Base-by-base conservation (phyloP, 139 green algal species). In the Haematococcus sp. region DNA sequence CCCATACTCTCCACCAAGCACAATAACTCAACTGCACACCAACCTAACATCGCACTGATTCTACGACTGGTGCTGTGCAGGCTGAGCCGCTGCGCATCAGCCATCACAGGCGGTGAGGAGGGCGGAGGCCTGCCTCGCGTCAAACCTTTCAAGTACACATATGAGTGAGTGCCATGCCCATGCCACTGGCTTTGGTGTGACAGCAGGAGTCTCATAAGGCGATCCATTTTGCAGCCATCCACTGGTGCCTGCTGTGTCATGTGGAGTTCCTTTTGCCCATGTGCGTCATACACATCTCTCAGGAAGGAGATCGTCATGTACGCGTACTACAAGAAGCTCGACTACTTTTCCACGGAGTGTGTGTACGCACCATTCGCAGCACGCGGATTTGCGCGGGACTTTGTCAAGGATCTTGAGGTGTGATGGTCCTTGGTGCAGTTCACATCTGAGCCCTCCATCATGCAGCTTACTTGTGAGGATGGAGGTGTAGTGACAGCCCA, bases 271-370 rank as follows among this genome's bases (percentile, higher is more conserved):
- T n/a, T n/a, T n/a, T n/a, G n/a, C n/a, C n/a, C n/a, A n/a, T n/a
- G n/a, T n/a, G n/a, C n/a, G n/a, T n/a, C n/a, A n/a, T n/a, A n/a
- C n/a, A n/a, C n/a, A n/a, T n/a, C n/a, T n/a, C n/a, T n/a, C 70
- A 93, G 98, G 75, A 98, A 99, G 89, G 95, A 99, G 80, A 99
- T 99, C 78, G 95, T 99, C 16, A 96, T 99, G 93, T 99, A 99
- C 76, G 95, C 95, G 7, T 96, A 98, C 90, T 98, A 97, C 88
- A 98, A 98, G 75, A 90, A 75, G 54, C 89, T 99, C 0, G 93
- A 99, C 78, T 99, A 99, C 86, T 99, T 99, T 75, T 93, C 85
- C 30, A 97, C 92, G 4, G 95, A 99, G 75, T 99, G 95, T 82
- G 84, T 97, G 1, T 99, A 99, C 81, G 88, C 95, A 3, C 95